Conservation (phyloP, 164 flowering plant species). For the Santalum album region DNA sequence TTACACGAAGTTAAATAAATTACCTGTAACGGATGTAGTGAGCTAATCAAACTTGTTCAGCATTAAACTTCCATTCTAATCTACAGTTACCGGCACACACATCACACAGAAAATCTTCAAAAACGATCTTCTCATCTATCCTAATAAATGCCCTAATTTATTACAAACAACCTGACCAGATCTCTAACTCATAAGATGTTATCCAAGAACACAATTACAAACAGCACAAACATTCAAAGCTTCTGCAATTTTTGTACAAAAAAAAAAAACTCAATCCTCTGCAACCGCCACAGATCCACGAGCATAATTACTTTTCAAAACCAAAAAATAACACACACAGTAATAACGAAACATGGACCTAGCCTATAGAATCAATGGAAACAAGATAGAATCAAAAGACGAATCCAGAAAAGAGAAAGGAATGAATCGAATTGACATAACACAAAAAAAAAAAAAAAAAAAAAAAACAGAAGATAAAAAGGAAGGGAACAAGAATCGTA, state of each 20-base stretch:
- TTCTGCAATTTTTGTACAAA: too few relatives aligned
- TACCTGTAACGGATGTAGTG: slow-evolving; percentile 19
- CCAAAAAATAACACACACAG: too few relatives aligned
- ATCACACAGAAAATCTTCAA: background rate
- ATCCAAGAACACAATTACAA: too few relatives aligned
- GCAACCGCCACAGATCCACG: too few relatives aligned
- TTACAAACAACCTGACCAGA: background rate
- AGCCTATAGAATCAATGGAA: too few relatives aligned
- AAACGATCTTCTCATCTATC: background rate
- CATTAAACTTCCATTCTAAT: background rate
- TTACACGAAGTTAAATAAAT: background rate
- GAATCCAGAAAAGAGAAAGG: background rate
- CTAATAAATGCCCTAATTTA: too few relatives aligned
- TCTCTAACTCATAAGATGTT: too few relatives aligned
- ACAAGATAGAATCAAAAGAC: too few relatives aligned
- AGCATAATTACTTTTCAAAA: too few relatives aligned
- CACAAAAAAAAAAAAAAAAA: background rate
- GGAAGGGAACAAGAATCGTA: background rate
- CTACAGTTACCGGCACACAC: background rate
- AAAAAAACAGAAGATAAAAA: background rate
- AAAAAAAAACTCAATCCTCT: too few relatives aligned
- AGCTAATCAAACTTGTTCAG: background rate
- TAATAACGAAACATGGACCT: too few relatives aligned
- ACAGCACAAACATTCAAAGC: too few relatives aligned
- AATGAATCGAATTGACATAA: background rate